Evolutionary conservation across 2,329 filamentous ascomycete species (phyloP).

Genomic region (Emericellopsis cladophorae): DNA sequence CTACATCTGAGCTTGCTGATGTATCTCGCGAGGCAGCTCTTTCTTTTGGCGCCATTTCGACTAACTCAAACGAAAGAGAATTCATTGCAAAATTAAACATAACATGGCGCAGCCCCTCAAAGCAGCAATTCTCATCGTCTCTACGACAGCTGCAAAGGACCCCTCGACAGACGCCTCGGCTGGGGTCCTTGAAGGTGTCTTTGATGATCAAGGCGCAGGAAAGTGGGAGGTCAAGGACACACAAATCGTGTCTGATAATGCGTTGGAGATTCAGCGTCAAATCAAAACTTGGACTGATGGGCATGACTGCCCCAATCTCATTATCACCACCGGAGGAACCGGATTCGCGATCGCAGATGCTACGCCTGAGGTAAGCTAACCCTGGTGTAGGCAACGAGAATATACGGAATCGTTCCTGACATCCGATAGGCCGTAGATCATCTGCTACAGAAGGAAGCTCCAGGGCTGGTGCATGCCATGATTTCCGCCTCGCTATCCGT

Average conservation of each 20-base stretch:
- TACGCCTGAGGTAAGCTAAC: slow-evolving; percentile 64
- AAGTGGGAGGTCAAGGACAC: slow-evolving; percentile 60
- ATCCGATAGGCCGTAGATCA: slow-evolving; percentile 50
- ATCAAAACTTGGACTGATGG: slow-evolving; percentile 65
- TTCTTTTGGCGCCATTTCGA: no score
- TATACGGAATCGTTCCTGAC: not conserved
- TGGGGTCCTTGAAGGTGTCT: slow-evolving; percentile 52
- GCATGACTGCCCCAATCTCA: slow-evolving; percentile 52
- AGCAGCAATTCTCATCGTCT: slow-evolving; percentile 74
- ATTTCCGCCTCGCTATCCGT: slow-evolving; percentile 69
- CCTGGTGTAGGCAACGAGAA: not conserved
- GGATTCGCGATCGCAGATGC: slow-evolving; percentile 77
- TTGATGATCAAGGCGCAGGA: slow-evolving; percentile 51
- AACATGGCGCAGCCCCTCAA: slow-evolving; percentile 33
- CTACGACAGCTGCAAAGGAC: slow-evolving; percentile 76
- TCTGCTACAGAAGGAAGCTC: slow-evolving; percentile 72
- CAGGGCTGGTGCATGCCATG: slow-evolving; percentile 93
- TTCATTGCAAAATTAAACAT: not conserved
- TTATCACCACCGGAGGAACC: slow-evolving; percentile 85
- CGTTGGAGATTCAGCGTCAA: slow-evolving; percentile 59
- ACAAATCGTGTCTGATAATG: slow-evolving; percentile 69
- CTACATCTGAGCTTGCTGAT: no score
- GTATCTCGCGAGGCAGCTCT: no score
- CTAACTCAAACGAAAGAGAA: no score
- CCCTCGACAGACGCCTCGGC: slow-evolving; percentile 67